These are phyloP conservation scores for Alternaria solani DNA, from an alignment of 2,329 filamentous ascomycete species.

Conservation along the genomic window DNA sequence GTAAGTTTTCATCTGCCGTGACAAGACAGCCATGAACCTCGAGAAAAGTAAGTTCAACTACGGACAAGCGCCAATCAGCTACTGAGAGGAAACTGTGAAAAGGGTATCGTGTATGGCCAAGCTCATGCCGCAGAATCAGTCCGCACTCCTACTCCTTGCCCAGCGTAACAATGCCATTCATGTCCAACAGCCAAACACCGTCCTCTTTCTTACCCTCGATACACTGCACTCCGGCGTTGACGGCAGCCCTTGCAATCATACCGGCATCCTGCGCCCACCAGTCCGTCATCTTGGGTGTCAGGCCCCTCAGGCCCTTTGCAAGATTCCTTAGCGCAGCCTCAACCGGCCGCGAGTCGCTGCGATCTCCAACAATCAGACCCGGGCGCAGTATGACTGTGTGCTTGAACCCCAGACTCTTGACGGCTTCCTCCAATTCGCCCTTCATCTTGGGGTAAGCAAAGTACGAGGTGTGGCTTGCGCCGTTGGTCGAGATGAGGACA, in stretches of 20 bases:
- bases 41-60: not conserved
- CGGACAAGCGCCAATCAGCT: accelerated
- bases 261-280: constrained; percentile 75
- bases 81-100: not conserved
- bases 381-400: constrained; percentile 78
- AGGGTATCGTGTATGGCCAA: not conserved
- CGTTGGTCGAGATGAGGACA: constrained; percentile 74
- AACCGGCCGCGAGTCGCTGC: constrained; percentile 66
- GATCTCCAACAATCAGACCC: constrained; percentile 75
- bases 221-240: constrained; percentile 63
- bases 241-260: constrained; percentile 73
- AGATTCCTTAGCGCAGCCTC: constrained; percentile 67
- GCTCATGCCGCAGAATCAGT: not conserved
- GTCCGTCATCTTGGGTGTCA: constrained; percentile 63
- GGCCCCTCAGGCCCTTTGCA: constrained; percentile 63
- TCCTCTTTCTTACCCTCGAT: constrained; percentile 62
- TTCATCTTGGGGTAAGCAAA: constrained; percentile 77
- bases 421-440: constrained; percentile 80
- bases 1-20: not conserved
- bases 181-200: constrained; percentile 68
- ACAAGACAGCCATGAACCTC: not conserved
- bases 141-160: constrained; percentile 56
- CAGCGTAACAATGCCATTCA: constrained; percentile 70
- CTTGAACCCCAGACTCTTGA: constrained; percentile 77
- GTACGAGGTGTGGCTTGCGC: constrained; percentile 59